Conservation (phyloP, 768 basidiomycete genomes). For the Crassisporium funariophilum region DNA sequence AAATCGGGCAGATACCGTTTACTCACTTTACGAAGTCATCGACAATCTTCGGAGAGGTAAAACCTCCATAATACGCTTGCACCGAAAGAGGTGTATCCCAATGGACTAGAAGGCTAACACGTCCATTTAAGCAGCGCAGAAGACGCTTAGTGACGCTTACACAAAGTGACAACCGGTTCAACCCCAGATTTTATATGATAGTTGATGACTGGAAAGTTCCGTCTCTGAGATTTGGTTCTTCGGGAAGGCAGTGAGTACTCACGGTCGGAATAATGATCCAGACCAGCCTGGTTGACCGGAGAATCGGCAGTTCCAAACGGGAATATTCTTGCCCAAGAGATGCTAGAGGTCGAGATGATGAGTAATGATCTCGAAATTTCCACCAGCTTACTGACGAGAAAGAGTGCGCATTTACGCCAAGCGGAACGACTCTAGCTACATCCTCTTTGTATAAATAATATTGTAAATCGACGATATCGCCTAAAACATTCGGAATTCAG, state of each 20-base stretch:
- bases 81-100: slow-evolving; percentile 52
- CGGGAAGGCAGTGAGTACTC: slow-evolving; percentile 6
- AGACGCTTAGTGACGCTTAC: slow-evolving; percentile 28
- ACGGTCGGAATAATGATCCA: slow-evolving; percentile 49
- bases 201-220: slow-evolving; percentile 39
- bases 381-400: slow-evolving; percentile 41
- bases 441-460: slow-evolving; percentile 59
- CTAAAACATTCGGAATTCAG: slow-evolving; percentile 22
- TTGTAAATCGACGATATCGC: slow-evolving; percentile 49
- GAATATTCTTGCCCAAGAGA: slow-evolving; percentile 54
- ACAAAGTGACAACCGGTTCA: slow-evolving; percentile 51
- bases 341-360: slow-evolving; percentile 25
- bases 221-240: slow-evolving; percentile 1
- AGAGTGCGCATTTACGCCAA: slow-evolving; percentile 54
- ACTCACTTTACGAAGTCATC: slow-evolving; percentile 50
- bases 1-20: not conserved
- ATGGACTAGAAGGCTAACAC: slow-evolving; percentile 35
- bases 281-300: slow-evolving; percentile 48
- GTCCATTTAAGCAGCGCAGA: not conserved
- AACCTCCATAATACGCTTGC: slow-evolving; percentile 51
- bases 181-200: slow-evolving; percentile 43
- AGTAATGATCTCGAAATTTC: not conserved
- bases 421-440: slow-evolving; percentile 47
- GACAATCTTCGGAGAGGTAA: slow-evolving; percentile 45
- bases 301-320: slow-evolving; percentile 52